phyloP scores from a whole-genome alignment of 208 protist genomes.

The Trypanosoma platydactyli region DNA sequence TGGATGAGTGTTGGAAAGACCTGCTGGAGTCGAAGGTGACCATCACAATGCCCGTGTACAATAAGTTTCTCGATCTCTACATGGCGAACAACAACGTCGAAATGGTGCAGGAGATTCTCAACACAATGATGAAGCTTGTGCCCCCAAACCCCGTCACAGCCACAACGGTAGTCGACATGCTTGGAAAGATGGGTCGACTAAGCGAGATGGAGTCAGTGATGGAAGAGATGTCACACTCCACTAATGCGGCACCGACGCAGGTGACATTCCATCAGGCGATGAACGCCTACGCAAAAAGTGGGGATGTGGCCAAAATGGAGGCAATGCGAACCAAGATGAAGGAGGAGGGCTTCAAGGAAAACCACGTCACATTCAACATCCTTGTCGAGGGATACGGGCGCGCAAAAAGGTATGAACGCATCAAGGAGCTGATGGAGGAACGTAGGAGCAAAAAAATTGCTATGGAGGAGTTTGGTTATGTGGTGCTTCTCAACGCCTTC shows the following conservation, averaged over 20 bases:
- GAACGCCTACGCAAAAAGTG: conserved; percentile 90
- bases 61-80: conserved; percentile 89
- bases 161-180: conserved; percentile 92
- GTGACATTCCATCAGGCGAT: conserved; percentile 91
- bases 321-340: conserved; percentile 57
- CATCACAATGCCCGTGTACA: conserved; percentile 89
- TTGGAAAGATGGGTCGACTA: conserved; percentile 90
- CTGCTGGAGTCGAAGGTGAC: conserved; percentile 70
- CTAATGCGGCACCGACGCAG: conserved; percentile 82
- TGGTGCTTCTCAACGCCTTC: conserved; percentile 83
- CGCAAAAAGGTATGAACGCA: conserved; percentile 81
- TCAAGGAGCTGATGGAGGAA: conserved; percentile 80
- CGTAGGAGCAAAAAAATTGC: conserved; percentile 65
- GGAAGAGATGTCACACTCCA: conserved; percentile 84
- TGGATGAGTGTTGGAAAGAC: conserved; percentile 81
- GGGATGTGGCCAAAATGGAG: conserved; percentile 88
- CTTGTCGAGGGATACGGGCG: conserved; percentile 88
- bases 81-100: conserved; percentile 80
- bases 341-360: conserved; percentile 72
- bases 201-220: conserved; percentile 87
- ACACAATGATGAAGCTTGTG: conserved; percentile 90
- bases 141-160: conserved; percentile 89
- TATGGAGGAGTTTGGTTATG: conserved; percentile 89
- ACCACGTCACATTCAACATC: conserved; percentile 90
- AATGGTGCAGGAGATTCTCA: conserved; percentile 86